Evolutionary conservation across 2,329 filamentous ascomycete genomes (phyloP).

Genomic region (Pseudogymnoascus sp.): DNA sequence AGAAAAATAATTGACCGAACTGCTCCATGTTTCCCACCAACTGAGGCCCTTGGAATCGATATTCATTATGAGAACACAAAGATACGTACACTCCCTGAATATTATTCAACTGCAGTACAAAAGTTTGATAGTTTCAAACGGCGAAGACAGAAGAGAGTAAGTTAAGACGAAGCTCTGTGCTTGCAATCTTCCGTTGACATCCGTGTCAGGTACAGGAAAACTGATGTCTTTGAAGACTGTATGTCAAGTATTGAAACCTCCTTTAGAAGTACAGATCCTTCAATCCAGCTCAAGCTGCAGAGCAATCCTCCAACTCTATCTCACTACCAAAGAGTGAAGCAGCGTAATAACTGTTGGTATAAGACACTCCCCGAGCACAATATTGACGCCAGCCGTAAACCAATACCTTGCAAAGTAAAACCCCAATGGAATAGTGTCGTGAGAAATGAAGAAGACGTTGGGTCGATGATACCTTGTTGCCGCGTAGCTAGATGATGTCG

Average conservation of each 20-base stretch:
- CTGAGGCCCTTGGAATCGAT: slow-evolving; percentile 28
- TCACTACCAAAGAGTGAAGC: not conserved
- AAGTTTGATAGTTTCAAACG: slow-evolving; percentile 28
- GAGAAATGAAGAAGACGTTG: not conserved
- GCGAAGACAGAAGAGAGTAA: slow-evolving; percentile 34
- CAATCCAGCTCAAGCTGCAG: slow-evolving; percentile 7
- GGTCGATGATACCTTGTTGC: slow-evolving; percentile 3
- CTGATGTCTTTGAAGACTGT: slow-evolving; percentile 7
- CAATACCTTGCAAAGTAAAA: not conserved
- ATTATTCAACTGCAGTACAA: slow-evolving; percentile 21
- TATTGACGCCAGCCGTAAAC: not conserved
- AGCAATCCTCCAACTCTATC: not conserved
- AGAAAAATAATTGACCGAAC: slow-evolving; percentile 1
- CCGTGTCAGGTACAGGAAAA: slow-evolving; percentile 7
- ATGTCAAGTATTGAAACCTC: slow-evolving; percentile 7
- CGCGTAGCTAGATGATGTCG: not conserved
- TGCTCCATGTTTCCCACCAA: slow-evolving; percentile 12
- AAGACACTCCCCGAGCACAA: not conserved
- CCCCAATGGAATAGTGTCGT: not conserved
- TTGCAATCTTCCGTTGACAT: slow-evolving; percentile 35
- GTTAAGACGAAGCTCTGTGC: slow-evolving; percentile 57
- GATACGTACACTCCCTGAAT: slow-evolving; percentile 31
- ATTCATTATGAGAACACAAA: slow-evolving; percentile 19
- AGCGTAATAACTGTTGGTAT: not conserved
- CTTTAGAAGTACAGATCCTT: slow-evolving; percentile 7